Evolutionary conservation across 2,329 filamentous ascomycete species (phyloP).

Genomic region (Elsinoe batatas): DNA sequence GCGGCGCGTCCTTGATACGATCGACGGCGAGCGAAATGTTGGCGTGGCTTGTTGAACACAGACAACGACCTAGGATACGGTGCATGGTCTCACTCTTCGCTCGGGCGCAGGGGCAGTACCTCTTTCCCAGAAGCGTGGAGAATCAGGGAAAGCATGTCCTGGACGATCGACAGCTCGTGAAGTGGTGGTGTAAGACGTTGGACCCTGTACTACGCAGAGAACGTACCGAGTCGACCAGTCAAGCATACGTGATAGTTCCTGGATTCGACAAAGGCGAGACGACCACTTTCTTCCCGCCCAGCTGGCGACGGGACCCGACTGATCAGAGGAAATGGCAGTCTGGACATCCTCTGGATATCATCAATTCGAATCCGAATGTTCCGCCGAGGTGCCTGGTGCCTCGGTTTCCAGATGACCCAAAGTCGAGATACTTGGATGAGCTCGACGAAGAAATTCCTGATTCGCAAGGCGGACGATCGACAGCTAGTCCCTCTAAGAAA

Average conservation of each 20-base stretch:
- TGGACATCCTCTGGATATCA: slow-evolving; percentile 63
- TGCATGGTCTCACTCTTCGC: slow-evolving; percentile 85
- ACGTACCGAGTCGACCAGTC: slow-evolving; percentile 34
- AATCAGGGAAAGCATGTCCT: slow-evolving; percentile 81
- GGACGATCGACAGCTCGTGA: slow-evolving; percentile 79
- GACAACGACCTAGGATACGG: slow-evolving; percentile 54
- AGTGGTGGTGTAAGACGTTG: slow-evolving; percentile 89
- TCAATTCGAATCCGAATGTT: slow-evolving; percentile 53
- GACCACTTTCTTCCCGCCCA: slow-evolving; percentile 62
- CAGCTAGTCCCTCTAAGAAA: slow-evolving; percentile 28
- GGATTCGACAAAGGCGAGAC: slow-evolving; percentile 77
- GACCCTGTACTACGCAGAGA: slow-evolving; percentile 55
- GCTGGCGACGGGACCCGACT: slow-evolving; percentile 30
- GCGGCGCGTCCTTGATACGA: slow-evolving; percentile 62
- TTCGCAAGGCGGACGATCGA: background rate
- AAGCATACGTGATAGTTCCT: slow-evolving; percentile 77
- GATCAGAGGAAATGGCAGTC: slow-evolving; percentile 40
- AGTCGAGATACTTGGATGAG: slow-evolving; percentile 78
- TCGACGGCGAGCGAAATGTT: slow-evolving; percentile 67
- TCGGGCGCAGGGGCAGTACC: slow-evolving; percentile 80
- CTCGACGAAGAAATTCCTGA: slow-evolving; percentile 70
- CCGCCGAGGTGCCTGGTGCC: slow-evolving; percentile 78
- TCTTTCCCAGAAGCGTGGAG: slow-evolving; percentile 85
- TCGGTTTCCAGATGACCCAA: slow-evolving; percentile 89
- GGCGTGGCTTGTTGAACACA: slow-evolving; percentile 58